Conservation (phyloP, 805 yeast species). For the Cyberlindnera euphorbiae region DNA sequence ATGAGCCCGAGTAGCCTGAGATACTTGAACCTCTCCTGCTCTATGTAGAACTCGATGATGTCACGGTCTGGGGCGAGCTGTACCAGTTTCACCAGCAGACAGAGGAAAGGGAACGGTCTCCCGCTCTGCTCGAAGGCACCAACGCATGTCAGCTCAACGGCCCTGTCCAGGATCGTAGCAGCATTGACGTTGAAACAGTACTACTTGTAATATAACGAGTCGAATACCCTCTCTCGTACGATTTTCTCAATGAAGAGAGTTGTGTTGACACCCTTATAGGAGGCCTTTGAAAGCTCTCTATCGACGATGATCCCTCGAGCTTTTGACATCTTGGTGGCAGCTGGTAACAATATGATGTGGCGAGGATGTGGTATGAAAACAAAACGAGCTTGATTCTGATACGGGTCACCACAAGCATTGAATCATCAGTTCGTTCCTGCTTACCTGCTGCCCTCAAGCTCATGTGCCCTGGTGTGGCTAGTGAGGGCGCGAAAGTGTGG, state of each 20-base stretch:
- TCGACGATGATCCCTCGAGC: slow-evolving; percentile 13
- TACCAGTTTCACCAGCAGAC: slow-evolving; percentile 69
- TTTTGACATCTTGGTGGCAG: slow-evolving; percentile 1
- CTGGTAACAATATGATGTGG: not conserved
- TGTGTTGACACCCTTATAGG: slow-evolving; percentile 42
- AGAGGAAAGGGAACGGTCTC: slow-evolving; percentile 67
- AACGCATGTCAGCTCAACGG: slow-evolving; percentile 39
- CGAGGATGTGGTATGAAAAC: too few relatives aligned
- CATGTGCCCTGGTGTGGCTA: not conserved
- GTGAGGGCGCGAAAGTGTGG: slow-evolving; percentile 1
- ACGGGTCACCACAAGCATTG: too few relatives aligned
- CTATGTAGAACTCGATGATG: slow-evolving; percentile 48
- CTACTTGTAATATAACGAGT: slow-evolving; percentile 54
- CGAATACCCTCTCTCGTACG: slow-evolving; percentile 50
- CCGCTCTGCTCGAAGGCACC: slow-evolving; percentile 57
- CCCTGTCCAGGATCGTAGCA: slow-evolving; percentile 45
- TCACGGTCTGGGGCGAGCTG: slow-evolving; percentile 68
- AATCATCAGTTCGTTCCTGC: too few relatives aligned
- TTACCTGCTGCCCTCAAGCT: too few relatives aligned
- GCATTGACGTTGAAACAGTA: slow-evolving; percentile 48
- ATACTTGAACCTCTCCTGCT: slow-evolving; percentile 73
- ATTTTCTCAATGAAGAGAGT: slow-evolving; percentile 54
- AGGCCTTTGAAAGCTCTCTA: slow-evolving; percentile 16
- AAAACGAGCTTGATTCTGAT: too few relatives aligned
- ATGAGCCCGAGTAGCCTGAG: slow-evolving; percentile 62